A percentile compares a stretch with the other conserved stretches of the same genome.
Conservation (phyloP, 2,329 filamentous ascomycete genomes). For the Parasarocladium wereldwijsianum region DNA sequence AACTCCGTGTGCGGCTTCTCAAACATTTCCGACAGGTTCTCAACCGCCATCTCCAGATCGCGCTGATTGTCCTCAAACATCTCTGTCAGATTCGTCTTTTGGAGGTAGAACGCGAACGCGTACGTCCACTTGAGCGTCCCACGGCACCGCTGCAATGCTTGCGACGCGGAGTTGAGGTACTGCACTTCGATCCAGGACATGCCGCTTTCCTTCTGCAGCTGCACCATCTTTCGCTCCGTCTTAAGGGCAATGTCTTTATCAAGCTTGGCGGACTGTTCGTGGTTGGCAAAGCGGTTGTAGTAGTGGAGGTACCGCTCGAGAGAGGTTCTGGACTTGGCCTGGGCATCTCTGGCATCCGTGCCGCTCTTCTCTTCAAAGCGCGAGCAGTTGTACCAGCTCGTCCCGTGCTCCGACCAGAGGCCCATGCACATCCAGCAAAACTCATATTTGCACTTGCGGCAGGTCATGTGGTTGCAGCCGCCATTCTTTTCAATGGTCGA, state of each 20-base stretch:
- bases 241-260: conserved; percentile 94
- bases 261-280: conserved; percentile 91
- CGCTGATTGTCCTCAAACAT: conserved; percentile 99
- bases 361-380: conserved; percentile 94
- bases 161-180: conserved; percentile 84
- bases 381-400: conserved; percentile 99
- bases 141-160: conserved; percentile 89
- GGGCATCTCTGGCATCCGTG: conserved; percentile 75
- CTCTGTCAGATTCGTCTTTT: conserved; percentile 84
- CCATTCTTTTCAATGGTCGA: conserved; percentile 99
- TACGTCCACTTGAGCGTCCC: conserved; percentile 99
- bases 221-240: conserved; percentile 98
- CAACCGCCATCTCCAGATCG: conserved; percentile 91
- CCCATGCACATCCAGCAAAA: conserved; percentile 99
- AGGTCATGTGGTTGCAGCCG: conserved; percentile 97
- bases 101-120: conserved; percentile 95
- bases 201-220: conserved; percentile 80
- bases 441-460: conserved; percentile 86
- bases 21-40: conserved; percentile 97
- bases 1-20: conserved; percentile 90
- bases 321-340: conserved; percentile 79
- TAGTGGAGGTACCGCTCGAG: conserved; percentile 96
- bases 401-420: conserved; percentile 94
- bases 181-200: conserved; percentile 99
- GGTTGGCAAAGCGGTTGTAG: conserved; percentile 97